phyloP scores from a whole-genome alignment of 176 grass and related monocot species.

The Urochloa ruziziensis region DNA sequence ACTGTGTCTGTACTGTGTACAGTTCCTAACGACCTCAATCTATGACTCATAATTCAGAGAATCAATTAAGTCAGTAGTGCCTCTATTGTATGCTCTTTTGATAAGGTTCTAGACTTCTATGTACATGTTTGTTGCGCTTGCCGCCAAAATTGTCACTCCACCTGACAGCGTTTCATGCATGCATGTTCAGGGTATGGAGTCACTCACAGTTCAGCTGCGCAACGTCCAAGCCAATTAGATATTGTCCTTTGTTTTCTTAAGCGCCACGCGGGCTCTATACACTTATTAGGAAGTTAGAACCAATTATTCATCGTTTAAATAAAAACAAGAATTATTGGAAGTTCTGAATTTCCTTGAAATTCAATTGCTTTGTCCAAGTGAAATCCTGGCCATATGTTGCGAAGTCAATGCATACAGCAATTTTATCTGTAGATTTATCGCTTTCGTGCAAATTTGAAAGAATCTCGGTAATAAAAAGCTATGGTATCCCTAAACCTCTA shows the following conservation, averaged over 20 bases:
- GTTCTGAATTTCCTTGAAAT: too few species aligned
- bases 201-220: not conserved
- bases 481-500: too few species aligned
- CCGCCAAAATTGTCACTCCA: not conserved
- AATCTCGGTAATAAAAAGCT: too few species aligned
- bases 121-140: not conserved
- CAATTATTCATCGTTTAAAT: not conserved
- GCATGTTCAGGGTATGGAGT: not conserved
- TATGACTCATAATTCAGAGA: constrained; percentile 20
- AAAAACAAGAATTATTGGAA: not conserved
- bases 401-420: too few species aligned
- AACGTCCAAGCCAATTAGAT: not conserved
- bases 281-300: not conserved
- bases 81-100: not conserved
- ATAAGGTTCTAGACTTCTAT: not conserved
- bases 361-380: too few species aligned
- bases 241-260: not conserved
- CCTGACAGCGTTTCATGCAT: not conserved
- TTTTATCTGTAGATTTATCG: too few species aligned
- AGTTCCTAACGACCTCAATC: constrained; percentile 20
- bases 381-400: too few species aligned
- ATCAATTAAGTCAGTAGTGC: constrained; percentile 9
- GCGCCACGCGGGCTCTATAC: not conserved
- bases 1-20: not conserved
- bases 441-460: too few species aligned